Evolutionary conservation across 2,329 filamentous ascomycete genomes (phyloP), one percentile per base, ranked within the genome.

Genomic region (Xylaria arbuscula): DNA sequence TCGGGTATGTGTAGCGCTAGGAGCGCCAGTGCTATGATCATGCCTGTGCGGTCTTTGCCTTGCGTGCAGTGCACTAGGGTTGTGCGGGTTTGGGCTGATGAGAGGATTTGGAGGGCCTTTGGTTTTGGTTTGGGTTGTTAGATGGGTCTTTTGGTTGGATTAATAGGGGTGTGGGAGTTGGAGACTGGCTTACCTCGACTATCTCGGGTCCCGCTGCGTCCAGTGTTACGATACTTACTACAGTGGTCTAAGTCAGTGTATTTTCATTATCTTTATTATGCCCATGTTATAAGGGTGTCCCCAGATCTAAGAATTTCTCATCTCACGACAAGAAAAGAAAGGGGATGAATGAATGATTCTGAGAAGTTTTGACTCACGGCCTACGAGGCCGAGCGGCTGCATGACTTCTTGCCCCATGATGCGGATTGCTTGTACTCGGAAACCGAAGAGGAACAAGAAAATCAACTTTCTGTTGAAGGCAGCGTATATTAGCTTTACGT

Each of bases 41-140:
- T 82, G 0, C 94, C 94, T 1, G 89, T 94, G 1, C 94, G 87
- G 76, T 97, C 94, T 78, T 97, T 97, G 66, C 94, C 94, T 75
- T 97, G 93, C 0, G 93, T 96, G 79, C 94, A 97, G 79, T 97
- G 93, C 2, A 96, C 81, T 8, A 97, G 77, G 0, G 90, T 79
- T 0, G 93, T 93, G 70, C 89, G 88, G 17, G 78, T 73, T 2
- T 45, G n/a, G 36, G 82, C 77, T 0, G 84, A 77, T 10, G 84
- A 80, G 28, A 88, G 78, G 7, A 87, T 78, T 8, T 81, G 79
- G 45, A 90, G 85, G 34, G 86, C 80, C 74, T 83, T 58, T 34
- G 42, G 54, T 15, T 1, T 42, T 9, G 28, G 19, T 63, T 28
- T 2, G 5, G 15, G 40, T 17, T 15, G 40, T 45, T 19, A 45